A percentile compares a stretch with the other conserved stretches of the same genome.
These are phyloP conservation scores for Termitomyces titanicus DNA, from an alignment of 768 basidiomycete species.

Conservation along the genomic window DNA sequence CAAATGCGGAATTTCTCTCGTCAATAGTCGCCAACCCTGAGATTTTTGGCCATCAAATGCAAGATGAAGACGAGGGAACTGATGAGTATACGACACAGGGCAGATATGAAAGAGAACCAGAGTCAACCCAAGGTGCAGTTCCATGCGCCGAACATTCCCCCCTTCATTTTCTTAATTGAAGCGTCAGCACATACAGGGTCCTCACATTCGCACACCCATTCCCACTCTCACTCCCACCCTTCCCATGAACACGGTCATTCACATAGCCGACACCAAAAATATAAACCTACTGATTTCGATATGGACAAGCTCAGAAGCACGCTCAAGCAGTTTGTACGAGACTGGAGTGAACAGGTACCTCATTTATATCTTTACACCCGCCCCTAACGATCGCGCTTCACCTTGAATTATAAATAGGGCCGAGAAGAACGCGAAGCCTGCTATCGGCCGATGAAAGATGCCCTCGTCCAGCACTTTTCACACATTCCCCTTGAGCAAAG, in stretches of 20 bases:
- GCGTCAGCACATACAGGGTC: neutral
- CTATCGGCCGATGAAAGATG: slow-evolving; percentile 81
- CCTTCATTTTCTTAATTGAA: neutral
- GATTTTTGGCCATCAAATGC: slow-evolving; percentile 65
- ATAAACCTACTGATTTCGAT: slow-evolving; percentile 64
- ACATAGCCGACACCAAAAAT: slow-evolving; percentile 30
- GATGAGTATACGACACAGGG: slow-evolving; percentile 7
- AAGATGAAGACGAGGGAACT: slow-evolving; percentile 24
- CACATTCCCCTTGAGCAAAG: slow-evolving; percentile 52
- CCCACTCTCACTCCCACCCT: slow-evolving; percentile 19
- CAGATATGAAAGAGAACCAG: slow-evolving; percentile 4
- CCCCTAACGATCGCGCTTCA: neutral
- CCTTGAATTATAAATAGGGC: slow-evolving; percentile 46
- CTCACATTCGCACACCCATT: slow-evolving; percentile 9
- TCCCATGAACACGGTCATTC: slow-evolving; percentile 28
- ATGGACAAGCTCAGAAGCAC: slow-evolving; percentile 93
- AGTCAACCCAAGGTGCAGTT: slow-evolving; percentile 5
- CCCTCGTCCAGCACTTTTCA: slow-evolving; percentile 61
- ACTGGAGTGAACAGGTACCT: slow-evolving; percentile 85
- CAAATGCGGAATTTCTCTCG: slow-evolving; percentile 75
- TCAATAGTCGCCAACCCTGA: slow-evolving; percentile 75
- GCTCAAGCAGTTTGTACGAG: slow-evolving; percentile 87
- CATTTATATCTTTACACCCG: neutral
- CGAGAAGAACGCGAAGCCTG: slow-evolving; percentile 69
- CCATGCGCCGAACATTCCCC: neutral